Base-by-base conservation (phyloP, 2,329 filamentous ascomycete species). In the Pezizomycotina sp. region DNA sequence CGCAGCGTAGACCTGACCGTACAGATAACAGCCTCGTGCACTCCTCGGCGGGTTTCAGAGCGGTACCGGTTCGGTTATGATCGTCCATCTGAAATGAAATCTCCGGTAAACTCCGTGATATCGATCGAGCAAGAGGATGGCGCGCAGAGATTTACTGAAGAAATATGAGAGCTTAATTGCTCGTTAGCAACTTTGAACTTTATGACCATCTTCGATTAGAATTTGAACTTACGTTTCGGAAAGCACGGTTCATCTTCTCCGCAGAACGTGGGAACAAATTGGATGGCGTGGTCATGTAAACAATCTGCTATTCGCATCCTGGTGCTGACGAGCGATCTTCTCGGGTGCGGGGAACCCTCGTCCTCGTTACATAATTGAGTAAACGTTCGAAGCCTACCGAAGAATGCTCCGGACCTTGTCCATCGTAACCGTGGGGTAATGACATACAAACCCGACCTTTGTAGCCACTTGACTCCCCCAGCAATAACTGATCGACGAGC, bases 241-340 rank as follows among this genome's bases (percentile, higher is more conserved):
- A 98, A 58, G 98, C 86, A 55, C 89, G 74, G 69, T 95, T 84
- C 75, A 98, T 92, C 65, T 98, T 89, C 61, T 89, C 74, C 58
- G 89, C 79, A 47, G 98, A 71, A 50, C 89, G 75, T 62, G 98
- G 89, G 76, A 98, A 98, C 57, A 91, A 61, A 62, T 98, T 98
- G 48, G 86, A 71, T 18, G 89, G 89, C 29, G 77, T 80, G n/a
- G 89, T 98, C 73, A 91, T 84, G 67, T 89, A 92, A 37, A 76
- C 83, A 57, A 98, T 78, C 64, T 98, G 89, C 74, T 92, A 65
- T 98, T 98, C 69, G 83, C 92, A 63, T 98, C 89, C 64, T 98
- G 89, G 65, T 98, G 89, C 62, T 95, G 89, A 51, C 89, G 82
- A 36, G 91, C 76, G 43, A 95, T 72, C 67, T 89, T 93, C 49